These are phyloP conservation scores for Pseudogymnoascus destructans DNA, from an alignment of 2,329 filamentous ascomycete species.

Conservation along the genomic window DNA sequence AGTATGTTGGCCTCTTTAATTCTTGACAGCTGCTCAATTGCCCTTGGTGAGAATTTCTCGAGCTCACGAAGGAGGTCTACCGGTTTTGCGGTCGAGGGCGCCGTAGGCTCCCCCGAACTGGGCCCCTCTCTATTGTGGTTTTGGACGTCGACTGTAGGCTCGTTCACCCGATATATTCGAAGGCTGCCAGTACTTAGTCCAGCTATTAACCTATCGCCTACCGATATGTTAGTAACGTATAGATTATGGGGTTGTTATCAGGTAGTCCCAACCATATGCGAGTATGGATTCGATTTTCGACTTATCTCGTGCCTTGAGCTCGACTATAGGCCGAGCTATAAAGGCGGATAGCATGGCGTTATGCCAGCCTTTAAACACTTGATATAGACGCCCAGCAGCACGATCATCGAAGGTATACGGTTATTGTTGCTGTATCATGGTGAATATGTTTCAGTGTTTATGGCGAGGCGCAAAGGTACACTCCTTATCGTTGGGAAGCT, in stretches of 20 bases:
- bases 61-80: constrained; percentile 83
- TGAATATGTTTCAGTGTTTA: background rate
- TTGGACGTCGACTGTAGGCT: constrained; percentile 34
- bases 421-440: background rate
- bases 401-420: background rate
- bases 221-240: background rate
- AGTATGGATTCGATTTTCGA: constrained; percentile 94
- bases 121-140: constrained; percentile 28
- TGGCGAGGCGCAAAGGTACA: background rate
- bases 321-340: constrained; percentile 88
- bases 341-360: constrained; percentile 88
- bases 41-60: constrained; percentile 82
- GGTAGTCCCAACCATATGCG: constrained; percentile 54
- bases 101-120: constrained; percentile 18
- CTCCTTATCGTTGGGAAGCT: constrained; percentile 5
- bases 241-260: background rate
- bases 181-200: constrained; percentile 82
- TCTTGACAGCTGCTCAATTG: constrained; percentile 85
- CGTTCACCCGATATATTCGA: constrained; percentile 84
- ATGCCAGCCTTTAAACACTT: constrained; percentile 1
- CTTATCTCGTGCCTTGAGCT: constrained; percentile 91
- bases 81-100: constrained; percentile 33
- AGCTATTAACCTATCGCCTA: constrained; percentile 80
- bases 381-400: background rate
- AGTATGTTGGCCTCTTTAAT: constrained; percentile 92